Percentiles rank a stretch among this genome's conserved stretches.
phyloP scores from a whole-genome alignment of 352 stramenopile genomes.

The Globisporangium echinulatum region DNA sequence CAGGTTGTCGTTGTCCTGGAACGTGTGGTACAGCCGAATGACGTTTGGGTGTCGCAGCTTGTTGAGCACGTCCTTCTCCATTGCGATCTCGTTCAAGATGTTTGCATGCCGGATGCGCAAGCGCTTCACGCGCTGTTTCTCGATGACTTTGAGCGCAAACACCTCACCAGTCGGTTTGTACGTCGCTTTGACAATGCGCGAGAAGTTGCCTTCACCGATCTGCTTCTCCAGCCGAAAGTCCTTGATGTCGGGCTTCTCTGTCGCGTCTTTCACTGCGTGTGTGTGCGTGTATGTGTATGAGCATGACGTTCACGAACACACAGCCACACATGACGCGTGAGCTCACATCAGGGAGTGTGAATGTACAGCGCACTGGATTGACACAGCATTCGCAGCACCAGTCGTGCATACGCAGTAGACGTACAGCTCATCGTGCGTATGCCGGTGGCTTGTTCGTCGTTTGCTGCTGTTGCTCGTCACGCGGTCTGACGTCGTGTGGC shows the following conservation, averaged over 20 bases:
- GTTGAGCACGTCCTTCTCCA: slow-evolving; percentile 95
- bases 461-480: no score
- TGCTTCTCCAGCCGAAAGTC: slow-evolving; percentile 57
- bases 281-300: not conserved
- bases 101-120: slow-evolving; percentile 93
- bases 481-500: no score
- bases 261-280: slow-evolving; percentile 57
- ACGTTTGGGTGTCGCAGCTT: slow-evolving; percentile 88
- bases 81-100: slow-evolving; percentile 98
- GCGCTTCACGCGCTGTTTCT: slow-evolving; percentile 85
- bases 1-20: slow-evolving; percentile 93
- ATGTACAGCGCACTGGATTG: no score
- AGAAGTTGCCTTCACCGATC: slow-evolving; percentile 94
- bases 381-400: not conserved
- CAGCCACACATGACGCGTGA: no score
- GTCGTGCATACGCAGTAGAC: not conserved
- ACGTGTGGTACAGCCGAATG: slow-evolving; percentile 93
- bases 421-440: not conserved
- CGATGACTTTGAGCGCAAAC: slow-evolving; percentile 97
- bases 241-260: slow-evolving; percentile 65
- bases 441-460: no score
- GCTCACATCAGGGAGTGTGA: no score
- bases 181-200: slow-evolving; percentile 82
- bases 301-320: no score
- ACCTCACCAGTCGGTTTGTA: slow-evolving; percentile 87